Conservation (phyloP, 2,329 filamentous ascomycete genomes). For the Cladophialophora carrionii region DNA sequence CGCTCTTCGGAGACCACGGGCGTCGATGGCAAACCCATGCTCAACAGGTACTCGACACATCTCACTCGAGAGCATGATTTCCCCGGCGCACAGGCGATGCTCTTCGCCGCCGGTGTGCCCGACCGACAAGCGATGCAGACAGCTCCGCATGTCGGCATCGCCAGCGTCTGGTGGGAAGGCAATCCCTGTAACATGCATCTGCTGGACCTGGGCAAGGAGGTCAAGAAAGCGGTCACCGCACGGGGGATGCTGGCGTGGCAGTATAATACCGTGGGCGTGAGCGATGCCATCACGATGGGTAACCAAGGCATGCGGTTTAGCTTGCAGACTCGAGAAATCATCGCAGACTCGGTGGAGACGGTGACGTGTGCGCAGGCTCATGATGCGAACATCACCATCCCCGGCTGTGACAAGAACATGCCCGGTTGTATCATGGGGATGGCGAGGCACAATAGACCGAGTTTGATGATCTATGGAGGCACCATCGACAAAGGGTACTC, state of each 20-base stretch:
- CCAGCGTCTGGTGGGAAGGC: slow-evolving; percentile 96
- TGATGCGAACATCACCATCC: slow-evolving; percentile 90
- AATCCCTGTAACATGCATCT: slow-evolving; percentile 87
- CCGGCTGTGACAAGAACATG: slow-evolving; percentile 98
- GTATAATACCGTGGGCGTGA: slow-evolving; percentile 88
- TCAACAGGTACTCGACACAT: slow-evolving; percentile 85
- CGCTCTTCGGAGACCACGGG: slow-evolving; percentile 57
- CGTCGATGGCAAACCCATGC: slow-evolving; percentile 61
- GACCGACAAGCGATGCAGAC: slow-evolving; percentile 83
- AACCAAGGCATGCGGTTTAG: slow-evolving; percentile 86
- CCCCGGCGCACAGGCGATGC: slow-evolving; percentile 92
- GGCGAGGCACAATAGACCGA: slow-evolving; percentile 86
- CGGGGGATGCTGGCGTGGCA: slow-evolving; percentile 92
- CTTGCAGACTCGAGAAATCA: slow-evolving; percentile 85
- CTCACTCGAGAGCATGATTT: slow-evolving; percentile 86
- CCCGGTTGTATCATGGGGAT: slow-evolving; percentile 89
- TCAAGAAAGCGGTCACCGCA: slow-evolving; percentile 78
- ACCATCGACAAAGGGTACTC: slow-evolving; percentile 88
- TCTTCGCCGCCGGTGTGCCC: slow-evolving; percentile 89
- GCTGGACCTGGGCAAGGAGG: slow-evolving; percentile 81
- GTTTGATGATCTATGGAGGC: slow-evolving; percentile 93
- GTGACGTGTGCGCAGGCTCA: slow-evolving; percentile 90
- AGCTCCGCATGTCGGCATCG: slow-evolving; percentile 85
- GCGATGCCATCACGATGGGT: slow-evolving; percentile 94
- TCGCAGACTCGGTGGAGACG: slow-evolving; percentile 91